phyloP scores from a whole-genome alignment of 345 rosid species.

The Eucalyptus grandis region DNA sequence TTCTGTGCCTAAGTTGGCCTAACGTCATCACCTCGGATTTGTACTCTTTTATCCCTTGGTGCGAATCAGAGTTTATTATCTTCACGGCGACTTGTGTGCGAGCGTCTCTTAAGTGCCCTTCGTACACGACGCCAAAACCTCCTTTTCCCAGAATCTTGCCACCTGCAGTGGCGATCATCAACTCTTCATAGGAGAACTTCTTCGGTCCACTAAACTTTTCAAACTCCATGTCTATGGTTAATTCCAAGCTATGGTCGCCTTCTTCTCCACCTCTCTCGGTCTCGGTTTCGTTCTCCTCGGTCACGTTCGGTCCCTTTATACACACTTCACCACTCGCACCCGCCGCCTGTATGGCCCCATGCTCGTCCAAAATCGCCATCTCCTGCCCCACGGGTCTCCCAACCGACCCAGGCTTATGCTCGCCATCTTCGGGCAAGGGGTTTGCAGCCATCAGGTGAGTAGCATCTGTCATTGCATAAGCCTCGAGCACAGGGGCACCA shows the following conservation, averaged over 20 bases:
- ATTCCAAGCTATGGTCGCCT: neutral
- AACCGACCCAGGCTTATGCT: conserved; percentile 67
- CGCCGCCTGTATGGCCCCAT: conserved; percentile 35
- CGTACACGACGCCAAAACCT: neutral
- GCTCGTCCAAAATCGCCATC: conserved; percentile 47
- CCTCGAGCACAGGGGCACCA: conserved; percentile 67
- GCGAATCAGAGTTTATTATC: neutral
- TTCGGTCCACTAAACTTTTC: neutral
- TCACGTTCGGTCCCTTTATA: conserved; percentile 74
- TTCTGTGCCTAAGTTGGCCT: neutral
- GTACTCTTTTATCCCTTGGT: neutral
- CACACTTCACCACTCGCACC: conserved; percentile 57
- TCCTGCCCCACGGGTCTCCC: conserved; percentile 75
- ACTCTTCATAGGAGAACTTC: neutral
- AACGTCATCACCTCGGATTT: neutral
- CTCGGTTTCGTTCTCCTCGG: neutral
- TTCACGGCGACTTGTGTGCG: neutral
- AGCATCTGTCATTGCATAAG: conserved; percentile 91
- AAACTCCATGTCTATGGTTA: neutral
- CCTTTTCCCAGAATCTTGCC: neutral
- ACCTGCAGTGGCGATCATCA: neutral
- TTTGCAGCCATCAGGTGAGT: conserved; percentile 67
- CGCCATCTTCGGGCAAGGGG: conserved; percentile 68
- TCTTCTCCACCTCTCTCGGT: neutral
- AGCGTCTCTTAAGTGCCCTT: neutral